Evolutionary conservation across 75 land plant species (phyloP).

Genomic region (Azolla pinnata): DNA sequence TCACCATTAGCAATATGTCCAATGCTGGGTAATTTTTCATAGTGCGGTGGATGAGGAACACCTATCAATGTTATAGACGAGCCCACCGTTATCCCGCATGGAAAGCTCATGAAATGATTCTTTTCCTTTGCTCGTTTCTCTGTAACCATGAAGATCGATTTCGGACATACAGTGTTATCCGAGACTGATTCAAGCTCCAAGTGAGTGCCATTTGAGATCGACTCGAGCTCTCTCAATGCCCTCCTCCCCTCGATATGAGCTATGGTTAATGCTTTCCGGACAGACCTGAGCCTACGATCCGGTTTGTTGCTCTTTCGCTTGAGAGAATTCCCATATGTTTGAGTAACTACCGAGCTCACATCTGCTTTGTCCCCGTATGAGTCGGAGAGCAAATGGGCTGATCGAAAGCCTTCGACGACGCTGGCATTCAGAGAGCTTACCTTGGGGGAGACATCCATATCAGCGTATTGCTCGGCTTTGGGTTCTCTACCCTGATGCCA

Average conservation of each 20-base stretch:
- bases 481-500: too few relatives aligned
- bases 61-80: constrained; percentile 71
- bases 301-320: too few relatives aligned
- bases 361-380: too few relatives aligned
- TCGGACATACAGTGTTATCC: constrained; percentile 32
- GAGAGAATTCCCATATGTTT: too few relatives aligned
- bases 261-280: constrained; percentile 30
- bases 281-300: too few relatives aligned
- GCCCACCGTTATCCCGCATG: constrained; percentile 80
- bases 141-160: constrained; percentile 34
- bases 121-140: constrained; percentile 19
- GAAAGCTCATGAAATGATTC: constrained; percentile 42
- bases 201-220: constrained; percentile 10
- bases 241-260: constrained; percentile 46
- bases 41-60: constrained; percentile 47
- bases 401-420: too few relatives aligned
- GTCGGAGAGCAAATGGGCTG: too few relatives aligned
- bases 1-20: constrained; percentile 38
- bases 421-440: too few relatives aligned
- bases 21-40: constrained; percentile 58
- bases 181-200: constrained; percentile 2
- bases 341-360: too few relatives aligned
- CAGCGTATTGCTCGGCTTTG: too few relatives aligned
- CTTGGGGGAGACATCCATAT: too few relatives aligned
- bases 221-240: constrained; percentile 39